Conservation (phyloP, 352 stramenopile genomes). For the Phytophthora palmivora region DNA sequence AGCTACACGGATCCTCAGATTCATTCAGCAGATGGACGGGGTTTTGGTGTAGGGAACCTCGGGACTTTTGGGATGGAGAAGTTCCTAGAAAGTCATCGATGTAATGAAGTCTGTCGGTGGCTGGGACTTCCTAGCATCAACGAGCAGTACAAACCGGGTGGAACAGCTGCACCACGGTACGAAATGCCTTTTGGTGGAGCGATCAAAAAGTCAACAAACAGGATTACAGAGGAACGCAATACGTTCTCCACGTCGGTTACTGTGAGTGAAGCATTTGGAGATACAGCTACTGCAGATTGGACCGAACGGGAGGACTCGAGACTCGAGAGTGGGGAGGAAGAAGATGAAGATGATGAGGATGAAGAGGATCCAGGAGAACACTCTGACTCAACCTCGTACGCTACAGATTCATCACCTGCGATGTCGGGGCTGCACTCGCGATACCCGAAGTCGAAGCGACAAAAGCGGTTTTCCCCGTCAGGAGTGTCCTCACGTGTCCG, state of each 20-base stretch:
- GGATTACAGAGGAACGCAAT: conserved; percentile 84
- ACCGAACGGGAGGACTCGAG: conserved; percentile 30
- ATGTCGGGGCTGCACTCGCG: conserved; percentile 32
- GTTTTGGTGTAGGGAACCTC: conserved; percentile 87
- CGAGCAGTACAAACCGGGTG: conserved; percentile 77
- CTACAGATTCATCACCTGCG: conserved; percentile 33
- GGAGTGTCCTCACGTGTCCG: conserved; percentile 17
- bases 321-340: conserved; percentile 32
- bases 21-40: conserved; percentile 77
- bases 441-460: conserved; percentile 18
- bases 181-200: conserved; percentile 77
- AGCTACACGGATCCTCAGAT: conserved; percentile 89
- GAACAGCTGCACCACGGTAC: conserved; percentile 81
- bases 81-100: conserved; percentile 87
- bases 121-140: conserved; percentile 80
- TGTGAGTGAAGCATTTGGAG: conserved; percentile 78
- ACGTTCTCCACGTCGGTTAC: conserved; percentile 84
- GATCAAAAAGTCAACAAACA: conserved; percentile 86
- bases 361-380: conserved; percentile 27
- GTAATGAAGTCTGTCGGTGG: conserved; percentile 89
- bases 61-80: conserved; percentile 89
- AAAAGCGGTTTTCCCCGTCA: conserved; percentile 24
- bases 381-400: conserved; percentile 39
- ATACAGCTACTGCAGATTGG: conserved; percentile 42
- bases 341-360: conserved; percentile 39